phyloP scores from a whole-genome alignment of 495 filamentous ascomycete species.

The Halenospora varia region DNA sequence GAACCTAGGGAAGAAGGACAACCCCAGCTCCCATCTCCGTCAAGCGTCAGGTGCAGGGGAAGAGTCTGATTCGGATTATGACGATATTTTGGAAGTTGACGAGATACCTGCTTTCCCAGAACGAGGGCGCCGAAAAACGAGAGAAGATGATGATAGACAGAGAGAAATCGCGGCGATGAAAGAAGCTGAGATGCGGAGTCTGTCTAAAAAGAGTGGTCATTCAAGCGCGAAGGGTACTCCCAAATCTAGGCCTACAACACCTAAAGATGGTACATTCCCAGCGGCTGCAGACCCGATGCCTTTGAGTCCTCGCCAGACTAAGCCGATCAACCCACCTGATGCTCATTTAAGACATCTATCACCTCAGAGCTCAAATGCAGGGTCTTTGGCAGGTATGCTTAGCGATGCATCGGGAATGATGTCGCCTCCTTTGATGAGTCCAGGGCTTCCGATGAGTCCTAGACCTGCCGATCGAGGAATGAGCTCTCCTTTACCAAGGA shows the following conservation, averaged over 20 bases:
- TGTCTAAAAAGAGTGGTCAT: conserved; percentile 61
- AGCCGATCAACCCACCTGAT: conserved; percentile 21
- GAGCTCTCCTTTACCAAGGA: conserved; percentile 66
- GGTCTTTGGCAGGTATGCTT: conserved; percentile 48
- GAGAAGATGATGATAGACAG: conserved; percentile 82
- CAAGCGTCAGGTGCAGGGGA: conserved; percentile 46
- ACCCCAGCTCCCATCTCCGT: conserved; percentile 38
- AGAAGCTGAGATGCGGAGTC: conserved; percentile 60
- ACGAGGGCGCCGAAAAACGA: conserved; percentile 78
- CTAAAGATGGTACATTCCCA: conserved; percentile 14
- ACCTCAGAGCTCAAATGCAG: conserved; percentile 17
- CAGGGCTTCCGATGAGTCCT: conserved; percentile 85
- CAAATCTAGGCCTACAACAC: conserved; percentile 26
- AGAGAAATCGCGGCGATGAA: conserved; percentile 61
- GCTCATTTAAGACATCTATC: conserved; percentile 18
- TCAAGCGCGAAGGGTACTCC: conserved; percentile 51
- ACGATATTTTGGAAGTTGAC: conserved; percentile 66
- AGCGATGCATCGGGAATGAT: conserved; percentile 31
- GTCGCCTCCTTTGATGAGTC: conserved; percentile 65
- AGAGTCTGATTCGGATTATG: conserved; percentile 79
- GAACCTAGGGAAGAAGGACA: conserved; percentile 52
- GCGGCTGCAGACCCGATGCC: conserved; percentile 16
- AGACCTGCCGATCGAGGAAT: conserved; percentile 73
- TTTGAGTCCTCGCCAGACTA: conserved; percentile 17
- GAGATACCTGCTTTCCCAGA: conserved; percentile 53